phyloP scores from a whole-genome alignment of 2,329 filamentous ascomycete genomes.

The Exophiala alcalophila region DNA sequence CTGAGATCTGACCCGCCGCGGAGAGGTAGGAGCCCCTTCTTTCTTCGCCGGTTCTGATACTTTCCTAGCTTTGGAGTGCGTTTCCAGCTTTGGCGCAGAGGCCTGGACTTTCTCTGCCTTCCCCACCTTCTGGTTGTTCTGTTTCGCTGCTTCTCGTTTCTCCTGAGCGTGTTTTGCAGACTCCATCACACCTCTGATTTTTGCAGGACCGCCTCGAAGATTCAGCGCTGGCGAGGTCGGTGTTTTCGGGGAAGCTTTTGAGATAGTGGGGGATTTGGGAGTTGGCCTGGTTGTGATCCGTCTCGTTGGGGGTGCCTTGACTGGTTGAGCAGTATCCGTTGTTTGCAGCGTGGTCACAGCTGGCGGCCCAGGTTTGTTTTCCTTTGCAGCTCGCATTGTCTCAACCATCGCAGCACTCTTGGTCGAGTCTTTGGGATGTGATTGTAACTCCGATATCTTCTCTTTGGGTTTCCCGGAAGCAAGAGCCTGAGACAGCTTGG shows the following conservation, averaged over 20 bases:
- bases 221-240: constrained; percentile 20
- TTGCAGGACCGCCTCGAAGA: constrained; percentile 29
- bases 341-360: constrained; percentile 20
- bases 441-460: constrained; percentile 14
- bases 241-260: constrained; percentile 22
- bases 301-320: constrained; percentile 24
- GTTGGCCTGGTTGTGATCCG: constrained; percentile 17
- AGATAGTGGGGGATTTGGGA: constrained; percentile 17
- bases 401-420: constrained; percentile 19
- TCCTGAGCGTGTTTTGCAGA: constrained; percentile 31
- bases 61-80: constrained; percentile 8
- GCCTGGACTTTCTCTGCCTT: constrained; percentile 29
- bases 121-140: constrained; percentile 5
- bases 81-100: constrained; percentile 12
- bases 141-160: constrained; percentile 26
- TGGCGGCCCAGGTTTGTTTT: constrained; percentile 13
- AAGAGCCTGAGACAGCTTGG: constrained; percentile 12
- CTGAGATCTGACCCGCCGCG: constrained; percentile 19
- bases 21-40: constrained; percentile 21
- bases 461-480: constrained; percentile 12
- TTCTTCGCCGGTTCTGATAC: constrained; percentile 16
- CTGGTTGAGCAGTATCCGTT: constrained; percentile 19
- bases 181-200: constrained; percentile 33
- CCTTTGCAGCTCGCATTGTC: constrained; percentile 16
- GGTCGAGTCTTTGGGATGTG: constrained; percentile 17